Evolutionary conservation across 208 protist genomes (phyloP).

Genomic region (Kentomonas sorsogonicus): DNA sequence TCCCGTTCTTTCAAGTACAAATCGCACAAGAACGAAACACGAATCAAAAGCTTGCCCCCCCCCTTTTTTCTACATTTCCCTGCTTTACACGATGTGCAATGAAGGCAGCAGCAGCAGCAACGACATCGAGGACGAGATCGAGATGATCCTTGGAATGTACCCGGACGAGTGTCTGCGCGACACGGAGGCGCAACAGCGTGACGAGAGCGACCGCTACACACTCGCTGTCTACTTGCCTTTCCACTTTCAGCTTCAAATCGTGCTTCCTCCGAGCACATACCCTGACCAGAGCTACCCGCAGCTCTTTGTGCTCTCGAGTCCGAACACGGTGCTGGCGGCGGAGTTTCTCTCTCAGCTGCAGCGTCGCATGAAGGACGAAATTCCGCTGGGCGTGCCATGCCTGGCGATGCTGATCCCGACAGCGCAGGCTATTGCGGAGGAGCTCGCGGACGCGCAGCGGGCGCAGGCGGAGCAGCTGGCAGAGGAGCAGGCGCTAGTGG

Average conservation of each 20-base stretch:
- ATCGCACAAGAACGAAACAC: too few relatives aligned
- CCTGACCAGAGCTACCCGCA: constrained; percentile 49
- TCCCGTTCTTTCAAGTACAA: too few relatives aligned
- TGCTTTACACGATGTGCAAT: too few relatives aligned
- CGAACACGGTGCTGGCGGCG: constrained; percentile 45
- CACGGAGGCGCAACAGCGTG: too few relatives aligned
- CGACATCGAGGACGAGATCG: constrained; percentile 50
- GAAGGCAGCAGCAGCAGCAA: background rate
- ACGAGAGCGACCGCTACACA: constrained; percentile 20
- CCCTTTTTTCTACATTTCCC: too few relatives aligned
- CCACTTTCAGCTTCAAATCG: constrained; percentile 60
- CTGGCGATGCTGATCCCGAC: constrained; percentile 52
- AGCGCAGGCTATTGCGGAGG: constrained; percentile 51
- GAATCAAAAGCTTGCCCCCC: too few relatives aligned
- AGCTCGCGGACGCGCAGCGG: constrained; percentile 25
- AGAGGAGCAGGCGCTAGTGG: constrained; percentile 16
- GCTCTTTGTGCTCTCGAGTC: constrained; percentile 41
- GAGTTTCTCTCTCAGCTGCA: constrained; percentile 33
- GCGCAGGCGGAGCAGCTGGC: constrained; percentile 15
- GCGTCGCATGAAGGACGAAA: constrained; percentile 41
- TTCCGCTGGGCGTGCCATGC: constrained; percentile 52
- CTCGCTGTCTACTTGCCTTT: constrained; percentile 55
- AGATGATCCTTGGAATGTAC: constrained; percentile 67
- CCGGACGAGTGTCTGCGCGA: constrained; percentile 52
- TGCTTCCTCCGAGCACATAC: constrained; percentile 55